phyloP scores from a whole-genome alignment of 2,329 filamentous ascomycete species.

The Cercospora canescens region DNA sequence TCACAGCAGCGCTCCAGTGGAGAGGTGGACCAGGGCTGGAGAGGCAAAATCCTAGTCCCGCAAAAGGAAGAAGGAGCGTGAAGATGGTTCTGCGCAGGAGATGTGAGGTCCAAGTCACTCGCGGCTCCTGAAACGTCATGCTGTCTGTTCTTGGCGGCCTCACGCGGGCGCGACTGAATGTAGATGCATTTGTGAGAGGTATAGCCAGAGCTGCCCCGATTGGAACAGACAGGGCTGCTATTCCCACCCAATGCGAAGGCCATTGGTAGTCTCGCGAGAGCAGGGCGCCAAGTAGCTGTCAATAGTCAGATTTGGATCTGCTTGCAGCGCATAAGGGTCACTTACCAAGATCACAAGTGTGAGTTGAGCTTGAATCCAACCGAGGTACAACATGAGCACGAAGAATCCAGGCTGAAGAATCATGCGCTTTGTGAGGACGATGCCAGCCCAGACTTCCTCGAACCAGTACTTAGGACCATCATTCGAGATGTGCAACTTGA shows the following conservation, averaged over 20 bases:
- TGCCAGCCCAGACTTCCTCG: conserved; percentile 71
- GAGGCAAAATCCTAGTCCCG: conserved; percentile 66
- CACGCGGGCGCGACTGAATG: conserved; percentile 66
- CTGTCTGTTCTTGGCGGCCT: conserved; percentile 62
- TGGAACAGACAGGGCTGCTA: conserved; percentile 65
- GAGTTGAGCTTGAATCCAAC: conserved; percentile 77
- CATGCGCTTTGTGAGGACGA: conserved; percentile 68
- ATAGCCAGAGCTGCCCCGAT: conserved; percentile 69
- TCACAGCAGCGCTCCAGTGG: conserved; percentile 62
- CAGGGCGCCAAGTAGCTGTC: conserved; percentile 65
- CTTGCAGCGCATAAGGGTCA: neutral
- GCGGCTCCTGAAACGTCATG: conserved; percentile 62
- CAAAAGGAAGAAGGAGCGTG: conserved; percentile 65
- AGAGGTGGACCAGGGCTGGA: conserved; percentile 63
- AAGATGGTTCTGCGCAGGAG: conserved; percentile 68
- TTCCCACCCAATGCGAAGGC: conserved; percentile 64
- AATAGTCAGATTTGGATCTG: conserved; percentile 13
- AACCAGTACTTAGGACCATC: conserved; percentile 76
- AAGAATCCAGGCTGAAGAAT: conserved; percentile 71
- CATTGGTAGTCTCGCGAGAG: conserved; percentile 67
- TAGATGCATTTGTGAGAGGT: conserved; percentile 70
- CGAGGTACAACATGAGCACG: conserved; percentile 70
- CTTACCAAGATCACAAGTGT: conserved; percentile 69
- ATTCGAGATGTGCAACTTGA: conserved; percentile 73
- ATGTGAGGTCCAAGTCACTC: conserved; percentile 70